Conservation (phyloP, 2,329 filamentous ascomycete genomes). For the Talaromyces marneffei region DNA sequence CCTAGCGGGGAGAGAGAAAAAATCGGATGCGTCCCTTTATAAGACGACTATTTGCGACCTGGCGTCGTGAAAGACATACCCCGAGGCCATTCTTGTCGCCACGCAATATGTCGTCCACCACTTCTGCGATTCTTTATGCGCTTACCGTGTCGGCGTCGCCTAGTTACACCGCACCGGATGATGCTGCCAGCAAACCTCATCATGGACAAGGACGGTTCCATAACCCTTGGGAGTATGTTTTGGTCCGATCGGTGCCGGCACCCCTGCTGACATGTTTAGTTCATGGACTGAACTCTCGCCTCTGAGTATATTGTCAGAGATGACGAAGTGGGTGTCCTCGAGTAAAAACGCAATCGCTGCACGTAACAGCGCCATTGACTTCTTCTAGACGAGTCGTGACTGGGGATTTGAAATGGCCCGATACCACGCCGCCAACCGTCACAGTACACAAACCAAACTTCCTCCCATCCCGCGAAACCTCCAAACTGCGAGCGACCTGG, state of each 20-base stretch:
- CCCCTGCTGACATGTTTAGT: conserved; percentile 1
- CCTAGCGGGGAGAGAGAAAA: neutral
- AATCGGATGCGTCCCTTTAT: conserved; percentile 21
- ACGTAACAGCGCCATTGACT: neutral
- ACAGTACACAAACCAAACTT: conserved; percentile 63
- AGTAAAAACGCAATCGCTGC: neutral
- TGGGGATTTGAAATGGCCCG: conserved; percentile 51
- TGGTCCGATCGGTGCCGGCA: conserved; percentile 23
- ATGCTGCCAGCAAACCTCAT: conserved; percentile 36
- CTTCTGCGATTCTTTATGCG: conserved; percentile 37
- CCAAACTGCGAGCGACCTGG: conserved; percentile 71
- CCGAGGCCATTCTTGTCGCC: conserved; percentile 15
- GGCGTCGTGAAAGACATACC: conserved; percentile 15
- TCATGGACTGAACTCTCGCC: neutral
- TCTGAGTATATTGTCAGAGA: neutral
- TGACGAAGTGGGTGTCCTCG: conserved; percentile 10
- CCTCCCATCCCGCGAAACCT: conserved; percentile 53
- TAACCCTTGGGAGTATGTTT: conserved; percentile 43
- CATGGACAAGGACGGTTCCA: conserved; percentile 35
- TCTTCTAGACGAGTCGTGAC: conserved; percentile 38
- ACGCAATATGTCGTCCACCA: conserved; percentile 34
- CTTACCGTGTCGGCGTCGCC: conserved; percentile 36
- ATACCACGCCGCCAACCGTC: conserved; percentile 61
- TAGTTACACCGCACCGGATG: conserved; percentile 30
- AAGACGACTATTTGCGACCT: conserved; percentile 21